Evolutionary conservation across 2,329 filamentous ascomycete genomes (phyloP).

Genomic region (Myriangium duriaei): DNA sequence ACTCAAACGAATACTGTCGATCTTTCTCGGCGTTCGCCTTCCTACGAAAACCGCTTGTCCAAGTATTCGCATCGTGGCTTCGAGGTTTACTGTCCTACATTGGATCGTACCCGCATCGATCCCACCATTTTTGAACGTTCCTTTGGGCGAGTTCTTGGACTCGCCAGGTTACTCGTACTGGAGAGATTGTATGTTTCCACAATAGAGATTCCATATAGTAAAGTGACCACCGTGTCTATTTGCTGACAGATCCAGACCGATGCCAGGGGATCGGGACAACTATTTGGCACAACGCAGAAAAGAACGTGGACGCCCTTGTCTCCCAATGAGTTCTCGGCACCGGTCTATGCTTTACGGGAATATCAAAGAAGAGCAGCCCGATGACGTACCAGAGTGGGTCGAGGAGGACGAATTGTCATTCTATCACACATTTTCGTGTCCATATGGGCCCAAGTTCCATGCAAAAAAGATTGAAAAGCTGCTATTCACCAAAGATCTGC

Average conservation of each 20-base stretch:
- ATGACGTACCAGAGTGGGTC: slow-evolving; percentile 76
- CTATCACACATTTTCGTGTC: slow-evolving; percentile 57
- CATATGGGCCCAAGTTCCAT: slow-evolving; percentile 44
- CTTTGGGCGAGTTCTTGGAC: slow-evolving; percentile 61
- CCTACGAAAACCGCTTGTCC: slow-evolving; percentile 74
- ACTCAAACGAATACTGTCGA: slow-evolving; percentile 75
- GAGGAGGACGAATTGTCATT: slow-evolving; percentile 63
- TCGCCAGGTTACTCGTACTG: slow-evolving; percentile 66
- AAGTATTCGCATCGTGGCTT: slow-evolving; percentile 80
- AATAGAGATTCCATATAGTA: no score
- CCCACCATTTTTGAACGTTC: slow-evolving; percentile 79
- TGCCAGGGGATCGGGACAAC: slow-evolving; percentile 50
- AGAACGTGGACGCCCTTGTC: slow-evolving; percentile 58
- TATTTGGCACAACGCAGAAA: slow-evolving; percentile 58
- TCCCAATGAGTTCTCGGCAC: no score
- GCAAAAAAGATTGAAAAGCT: slow-evolving; percentile 69
- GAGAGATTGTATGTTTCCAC: slow-evolving; percentile 65
- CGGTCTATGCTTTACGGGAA: no score
- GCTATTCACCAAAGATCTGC: slow-evolving; percentile 66
- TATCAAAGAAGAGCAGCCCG: slow-evolving; percentile 63
- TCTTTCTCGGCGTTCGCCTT: slow-evolving; percentile 65
- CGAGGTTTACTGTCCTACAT: slow-evolving; percentile 65
- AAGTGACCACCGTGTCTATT: no score
- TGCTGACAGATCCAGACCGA: no score
- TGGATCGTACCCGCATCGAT: slow-evolving; percentile 65